Evolutionary conservation across 306 rosid genomes (phyloP).

Genomic region (Crataegus laevigata): DNA sequence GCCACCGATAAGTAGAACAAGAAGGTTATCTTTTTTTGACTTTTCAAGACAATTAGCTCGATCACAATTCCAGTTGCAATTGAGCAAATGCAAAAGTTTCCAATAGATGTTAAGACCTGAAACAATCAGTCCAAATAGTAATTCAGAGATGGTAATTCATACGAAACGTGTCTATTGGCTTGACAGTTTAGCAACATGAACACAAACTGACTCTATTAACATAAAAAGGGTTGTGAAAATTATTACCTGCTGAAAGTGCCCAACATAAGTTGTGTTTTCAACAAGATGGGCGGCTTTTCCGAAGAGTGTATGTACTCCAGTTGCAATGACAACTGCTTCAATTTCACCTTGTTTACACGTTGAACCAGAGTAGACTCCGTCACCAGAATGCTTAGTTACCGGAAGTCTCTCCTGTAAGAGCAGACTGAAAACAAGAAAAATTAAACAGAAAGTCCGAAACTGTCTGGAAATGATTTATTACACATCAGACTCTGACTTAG

Average conservation of each 20-base stretch:
- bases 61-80: conserved; percentile 6
- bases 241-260: conserved; percentile 15
- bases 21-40: conserved; percentile 10
- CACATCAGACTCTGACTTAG: neutral
- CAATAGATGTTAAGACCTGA: conserved; percentile 12
- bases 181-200: neutral
- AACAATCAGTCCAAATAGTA: neutral
- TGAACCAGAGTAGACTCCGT: conserved; percentile 15
- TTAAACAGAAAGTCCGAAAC: neutral
- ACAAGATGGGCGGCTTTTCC: conserved; percentile 19
- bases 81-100: conserved; percentile 15
- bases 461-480: neutral
- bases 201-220: neutral
- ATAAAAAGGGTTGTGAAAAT: neutral
- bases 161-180: neutral
- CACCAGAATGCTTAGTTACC: conserved; percentile 9
- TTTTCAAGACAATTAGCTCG: neutral
- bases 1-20: conserved; percentile 18
- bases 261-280: conserved; percentile 9
- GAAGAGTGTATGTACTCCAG: conserved; percentile 8
- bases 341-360: conserved; percentile 19
- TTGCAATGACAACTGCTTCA: conserved; percentile 14
- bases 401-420: conserved; percentile 16
- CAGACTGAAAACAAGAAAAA: conserved; percentile 1
- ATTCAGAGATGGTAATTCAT: neutral